Evolutionary conservation across 2,329 filamentous ascomycete species (phyloP).

Genomic region (Botryosphaeria agaves): DNA sequence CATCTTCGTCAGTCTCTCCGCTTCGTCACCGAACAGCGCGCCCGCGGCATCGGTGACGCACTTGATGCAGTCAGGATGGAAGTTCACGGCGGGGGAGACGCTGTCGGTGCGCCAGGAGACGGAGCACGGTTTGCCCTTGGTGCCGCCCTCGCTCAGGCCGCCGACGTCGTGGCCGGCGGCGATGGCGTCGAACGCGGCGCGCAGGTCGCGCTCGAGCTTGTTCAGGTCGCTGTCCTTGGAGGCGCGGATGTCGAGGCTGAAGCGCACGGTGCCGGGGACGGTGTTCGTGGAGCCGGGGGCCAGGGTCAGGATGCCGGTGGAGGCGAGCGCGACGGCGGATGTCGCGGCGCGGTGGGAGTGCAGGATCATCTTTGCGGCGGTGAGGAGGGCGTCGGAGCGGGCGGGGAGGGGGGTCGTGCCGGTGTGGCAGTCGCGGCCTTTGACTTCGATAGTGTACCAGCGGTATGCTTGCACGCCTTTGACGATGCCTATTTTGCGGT

Average conservation of each 20-base stretch:
- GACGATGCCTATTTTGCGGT: slow-evolving; percentile 51
- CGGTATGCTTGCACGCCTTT: slow-evolving; percentile 58
- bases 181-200: slow-evolving; percentile 40
- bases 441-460: slow-evolving; percentile 52
- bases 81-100: slow-evolving; percentile 42
- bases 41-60: slow-evolving; percentile 44
- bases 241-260: slow-evolving; percentile 51
- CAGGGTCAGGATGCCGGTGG: slow-evolving; percentile 50
- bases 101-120: slow-evolving; percentile 46
- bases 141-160: slow-evolving; percentile 24
- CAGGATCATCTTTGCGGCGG: slow-evolving; percentile 49
- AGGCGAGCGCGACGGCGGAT: slow-evolving; percentile 42
- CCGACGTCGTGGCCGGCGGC: slow-evolving; percentile 38
- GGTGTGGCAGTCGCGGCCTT: slow-evolving; percentile 53
- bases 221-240: slow-evolving; percentile 38
- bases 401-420: slow-evolving; percentile 54
- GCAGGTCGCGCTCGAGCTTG: slow-evolving; percentile 38
- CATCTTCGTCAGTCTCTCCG: slow-evolving; percentile 26
- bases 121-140: slow-evolving; percentile 30
- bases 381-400: slow-evolving; percentile 50
- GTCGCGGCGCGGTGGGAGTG: slow-evolving; percentile 46
- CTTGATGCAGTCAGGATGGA: slow-evolving; percentile 49
- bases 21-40: slow-evolving; percentile 33
- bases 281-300: slow-evolving; percentile 58
- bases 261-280: slow-evolving; percentile 48